Base-by-base conservation (phyloP, 768 basidiomycete genomes). In the Pleurotus ostreatus region DNA sequence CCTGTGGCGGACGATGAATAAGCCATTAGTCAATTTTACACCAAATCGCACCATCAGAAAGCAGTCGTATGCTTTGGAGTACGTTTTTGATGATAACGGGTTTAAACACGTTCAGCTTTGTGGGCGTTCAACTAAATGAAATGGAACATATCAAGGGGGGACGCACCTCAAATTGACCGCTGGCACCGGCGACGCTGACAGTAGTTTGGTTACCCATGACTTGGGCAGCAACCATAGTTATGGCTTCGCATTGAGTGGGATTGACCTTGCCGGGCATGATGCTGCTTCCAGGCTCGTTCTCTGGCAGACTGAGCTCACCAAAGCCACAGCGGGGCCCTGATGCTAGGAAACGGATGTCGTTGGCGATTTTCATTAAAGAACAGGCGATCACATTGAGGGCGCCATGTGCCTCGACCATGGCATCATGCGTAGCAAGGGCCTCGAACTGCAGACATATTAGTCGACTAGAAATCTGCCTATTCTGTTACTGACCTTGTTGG, bases 211-310 rank as follows among this genome's bases (percentile, higher is more conserved):
- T 99, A 41, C 97, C 97, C 73, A 98, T 96, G 4, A 98, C 96
- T 71, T 98, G 97, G 0, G 96, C 94, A 41, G 94, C 92, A 20
- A 98, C 94, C 97, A 98, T 98, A 8, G 97, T 98, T 59, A 98
- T 72, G 6, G 97, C 97, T 73, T 99, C 97, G 63, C 97, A 98
- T 69, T 99, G 97, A 4, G 97, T 99, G 9, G 97, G 97, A 75
- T 99, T 99, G 57, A 99, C 97, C 76, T 99, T 98, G 59, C 97
- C 97, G 5, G 95, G 97, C 97, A 99, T 99, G 74, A 99, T 98
- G 57, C 93, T 96, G 66, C 93, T 95, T 46, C 97, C 97, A 44
- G 97, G 97, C 74, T 99, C 97, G 70, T 99, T 99, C 75, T 98
- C 97, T 9, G 97, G 97, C 49, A 98, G 74, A 63, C 82, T 86